Evolutionary conservation across 306 rosid species (phyloP).

Genomic region (Neltuma alba): DNA sequence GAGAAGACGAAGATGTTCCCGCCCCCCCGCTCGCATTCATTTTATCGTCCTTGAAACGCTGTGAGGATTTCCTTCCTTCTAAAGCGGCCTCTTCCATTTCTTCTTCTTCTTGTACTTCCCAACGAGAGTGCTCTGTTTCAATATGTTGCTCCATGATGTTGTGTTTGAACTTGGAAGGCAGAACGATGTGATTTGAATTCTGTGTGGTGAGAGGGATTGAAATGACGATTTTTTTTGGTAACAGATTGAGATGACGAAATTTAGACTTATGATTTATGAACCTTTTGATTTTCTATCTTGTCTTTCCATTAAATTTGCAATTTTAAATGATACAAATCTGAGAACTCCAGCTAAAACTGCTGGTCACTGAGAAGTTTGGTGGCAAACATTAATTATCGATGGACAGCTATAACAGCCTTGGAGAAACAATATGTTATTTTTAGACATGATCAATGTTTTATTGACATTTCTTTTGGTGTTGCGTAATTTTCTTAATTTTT

Average conservation of each 20-base stretch:
- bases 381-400: neutral
- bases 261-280: too few species aligned
- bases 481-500: too few species aligned
- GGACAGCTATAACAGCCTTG: neutral
- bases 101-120: constrained; percentile 11
- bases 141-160: constrained; percentile 39
- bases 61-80: constrained; percentile 24
- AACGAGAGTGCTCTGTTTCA: constrained; percentile 8
- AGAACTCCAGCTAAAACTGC: neutral
- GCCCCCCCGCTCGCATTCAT: neutral
- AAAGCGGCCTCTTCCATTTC: constrained; percentile 39
- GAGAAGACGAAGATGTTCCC: constrained; percentile 6
- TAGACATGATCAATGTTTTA: too few species aligned
- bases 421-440: too few species aligned
- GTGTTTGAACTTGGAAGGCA: too few species aligned
- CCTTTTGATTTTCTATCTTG: too few species aligned
- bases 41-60: constrained; percentile 10
- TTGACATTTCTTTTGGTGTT: too few species aligned
- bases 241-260: too few species aligned
- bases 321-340: too few species aligned
- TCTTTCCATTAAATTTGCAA: too few species aligned
- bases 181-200: neutral
- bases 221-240: too few species aligned
- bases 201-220: too few species aligned
- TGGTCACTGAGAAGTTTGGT: neutral